Conservation (phyloP, 495 filamentous ascomycete genomes). For the Hapsidospora chrysogenum region DNA sequence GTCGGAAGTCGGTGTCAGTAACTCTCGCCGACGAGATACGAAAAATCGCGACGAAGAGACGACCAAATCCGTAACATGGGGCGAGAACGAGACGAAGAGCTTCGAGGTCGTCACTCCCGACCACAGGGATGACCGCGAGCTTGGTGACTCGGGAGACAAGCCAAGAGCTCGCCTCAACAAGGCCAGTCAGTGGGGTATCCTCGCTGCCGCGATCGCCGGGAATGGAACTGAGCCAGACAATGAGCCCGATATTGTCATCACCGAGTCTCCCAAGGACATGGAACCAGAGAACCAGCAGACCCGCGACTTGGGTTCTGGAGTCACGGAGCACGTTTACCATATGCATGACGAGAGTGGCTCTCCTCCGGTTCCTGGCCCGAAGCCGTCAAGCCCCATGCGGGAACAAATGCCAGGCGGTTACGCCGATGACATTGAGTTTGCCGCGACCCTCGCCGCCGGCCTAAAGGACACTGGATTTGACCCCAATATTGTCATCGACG, state of each 20-base stretch:
- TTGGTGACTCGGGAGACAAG: slow-evolving; percentile 7
- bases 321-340: background rate
- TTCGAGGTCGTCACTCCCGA: slow-evolving; percentile 41
- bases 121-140: slow-evolving; percentile 9
- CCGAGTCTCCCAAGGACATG: slow-evolving; percentile 1
- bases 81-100: slow-evolving; percentile 41
- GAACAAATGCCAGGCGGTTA: slow-evolving; percentile 31
- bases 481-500: slow-evolving; percentile 50
- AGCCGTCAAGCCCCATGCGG: slow-evolving; percentile 15
- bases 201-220: slow-evolving; percentile 21
- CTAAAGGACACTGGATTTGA: slow-evolving; percentile 53
- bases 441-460: slow-evolving; percentile 52
- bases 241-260: background rate
- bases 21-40: background rate
- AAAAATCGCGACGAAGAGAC: slow-evolving; percentile 8
- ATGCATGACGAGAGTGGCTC: slow-evolving; percentile 9
- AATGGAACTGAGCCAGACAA: slow-evolving; percentile 4
- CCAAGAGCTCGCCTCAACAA: slow-evolving; percentile 12
- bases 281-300: too few relatives aligned
- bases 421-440: slow-evolving; percentile 47
- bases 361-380: slow-evolving; percentile 19
- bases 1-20: background rate
- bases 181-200: slow-evolving; percentile 21
- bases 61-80: slow-evolving; percentile 38
- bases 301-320: slow-evolving; percentile 1